phyloP scores from a whole-genome alignment of 2,329 filamentous ascomycete species.

The Arthrobotrys conoides region DNA sequence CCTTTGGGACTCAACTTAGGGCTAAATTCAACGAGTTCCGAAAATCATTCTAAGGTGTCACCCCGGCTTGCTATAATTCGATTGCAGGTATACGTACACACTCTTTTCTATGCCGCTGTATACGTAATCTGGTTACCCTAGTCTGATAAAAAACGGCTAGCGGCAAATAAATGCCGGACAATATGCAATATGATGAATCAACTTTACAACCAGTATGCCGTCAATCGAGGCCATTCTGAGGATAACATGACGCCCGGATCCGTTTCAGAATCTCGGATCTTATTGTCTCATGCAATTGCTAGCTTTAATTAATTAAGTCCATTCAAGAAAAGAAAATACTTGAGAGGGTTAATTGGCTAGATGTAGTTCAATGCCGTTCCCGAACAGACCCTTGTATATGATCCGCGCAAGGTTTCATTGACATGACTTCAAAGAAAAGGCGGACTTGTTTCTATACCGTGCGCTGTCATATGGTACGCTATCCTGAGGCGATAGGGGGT shows the following conservation, averaged over 20 bases:
- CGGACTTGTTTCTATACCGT: no score
- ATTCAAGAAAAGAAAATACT: no score
- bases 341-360: no score
- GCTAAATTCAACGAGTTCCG: background rate
- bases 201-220: background rate
- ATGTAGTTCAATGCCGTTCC: no score
- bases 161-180: background rate
- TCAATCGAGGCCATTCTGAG: background rate
- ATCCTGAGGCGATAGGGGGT: no score
- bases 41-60: no score
- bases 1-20: background rate
- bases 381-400: no score
- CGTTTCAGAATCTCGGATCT: background rate
- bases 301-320: no score
- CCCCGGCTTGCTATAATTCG: background rate
- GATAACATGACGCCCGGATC: background rate
- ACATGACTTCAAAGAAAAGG: no score
- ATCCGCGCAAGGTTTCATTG: no score
- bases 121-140: constrained; percentile 9
- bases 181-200: background rate
- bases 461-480: no score
- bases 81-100: background rate
- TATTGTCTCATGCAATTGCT: background rate
- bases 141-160: background rate
- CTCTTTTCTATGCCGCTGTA: background rate